Base-by-base conservation (phyloP, 352 stramenopile species). In the Pythium angustatum region DNA sequence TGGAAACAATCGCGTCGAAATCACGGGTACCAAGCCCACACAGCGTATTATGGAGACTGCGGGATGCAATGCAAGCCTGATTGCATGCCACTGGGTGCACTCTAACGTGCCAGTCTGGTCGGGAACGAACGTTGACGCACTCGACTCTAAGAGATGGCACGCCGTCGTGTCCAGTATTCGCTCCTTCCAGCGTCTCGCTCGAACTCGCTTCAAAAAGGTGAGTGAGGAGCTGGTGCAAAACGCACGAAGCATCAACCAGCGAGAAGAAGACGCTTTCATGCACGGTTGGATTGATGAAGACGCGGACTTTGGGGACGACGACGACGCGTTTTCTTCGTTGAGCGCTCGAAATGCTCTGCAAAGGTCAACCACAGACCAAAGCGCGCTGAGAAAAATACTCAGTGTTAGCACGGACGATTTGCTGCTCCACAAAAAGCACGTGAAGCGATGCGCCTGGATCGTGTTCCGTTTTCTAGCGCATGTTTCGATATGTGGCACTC, bases 401-500 rank as follows among this genome's bases (percentile, higher is more conserved):
- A 75, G 66, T 51, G 59, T 76, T 5, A 90, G 76, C 41, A 90
- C 80, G 15, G 82, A 92, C 34, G 82, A 93, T 27, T 66, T 82
- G 10, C 75, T 94, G 38, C 60, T 96, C 15, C 65, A 88, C 61
- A 69, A 75, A n/a, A 91, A 91, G 56, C 81, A 90, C 44, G 85
- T 83, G 1, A 77, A 75, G 60, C 73, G 68, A 36, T 92, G 83
- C 24, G 85, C 87, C 7, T 94, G 85, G 85, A 79, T 93, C 36
- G 81, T 94, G 24, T 96, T 96, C 48, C 79, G 83, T 1, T 91
- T 94, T 60, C 71, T 96, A 22, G 77, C 81, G 6, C 84, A 81
- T 10, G 81, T 87, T 8, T 81, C 79, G 2, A 87, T 96, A 17
- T 87, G 78, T 34, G 87, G 82, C 15, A 78, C 79, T 28, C 73